Conservation (phyloP, 2,329 filamentous ascomycete genomes). For the Microsporum canis region DNA sequence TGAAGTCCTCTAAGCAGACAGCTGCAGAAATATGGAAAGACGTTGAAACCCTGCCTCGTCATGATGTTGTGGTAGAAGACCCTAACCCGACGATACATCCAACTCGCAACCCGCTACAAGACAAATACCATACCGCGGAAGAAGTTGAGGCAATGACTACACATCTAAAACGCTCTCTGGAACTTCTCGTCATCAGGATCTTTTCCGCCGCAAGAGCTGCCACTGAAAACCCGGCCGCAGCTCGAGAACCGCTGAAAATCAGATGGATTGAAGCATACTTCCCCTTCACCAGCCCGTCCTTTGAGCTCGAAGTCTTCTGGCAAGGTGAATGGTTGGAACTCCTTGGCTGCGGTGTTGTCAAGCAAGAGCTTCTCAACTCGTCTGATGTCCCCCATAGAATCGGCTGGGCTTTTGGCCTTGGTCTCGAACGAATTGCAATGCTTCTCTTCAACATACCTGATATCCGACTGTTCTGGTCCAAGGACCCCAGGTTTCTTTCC, state of each 20-base stretch:
- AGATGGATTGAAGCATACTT: constrained; percentile 97
- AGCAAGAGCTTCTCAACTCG: constrained; percentile 67
- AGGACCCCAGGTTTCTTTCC: constrained; percentile 68
- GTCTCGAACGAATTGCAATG: constrained; percentile 93
- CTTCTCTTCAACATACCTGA: constrained; percentile 91
- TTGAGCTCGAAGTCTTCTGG: constrained; percentile 94
- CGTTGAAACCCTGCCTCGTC: constrained; percentile 57
- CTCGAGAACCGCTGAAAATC: constrained; percentile 65
- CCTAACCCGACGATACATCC: constrained; percentile 65
- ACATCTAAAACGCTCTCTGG: constrained; percentile 80
- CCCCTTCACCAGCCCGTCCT: constrained; percentile 89
- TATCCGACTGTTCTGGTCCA: constrained; percentile 92
- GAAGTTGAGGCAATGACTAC: constrained; percentile 73
- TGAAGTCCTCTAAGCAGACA: constrained; percentile 35
- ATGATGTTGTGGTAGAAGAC: constrained; percentile 70
- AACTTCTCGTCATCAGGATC: constrained; percentile 79
- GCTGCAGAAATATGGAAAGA: constrained; percentile 56
- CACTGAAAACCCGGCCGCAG: constrained; percentile 35
- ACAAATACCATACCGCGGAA: constrained; percentile 54
- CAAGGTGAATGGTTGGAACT: constrained; percentile 92
- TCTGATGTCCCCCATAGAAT: constrained; percentile 64
- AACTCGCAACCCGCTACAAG: constrained; percentile 73
- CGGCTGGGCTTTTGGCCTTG: constrained; percentile 93
- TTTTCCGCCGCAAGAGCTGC: constrained; percentile 63
- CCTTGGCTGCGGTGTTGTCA: constrained; percentile 80